Base-by-base conservation (phyloP, 2,329 filamentous ascomycete species). In the Cryphonectria naterciae region DNA sequence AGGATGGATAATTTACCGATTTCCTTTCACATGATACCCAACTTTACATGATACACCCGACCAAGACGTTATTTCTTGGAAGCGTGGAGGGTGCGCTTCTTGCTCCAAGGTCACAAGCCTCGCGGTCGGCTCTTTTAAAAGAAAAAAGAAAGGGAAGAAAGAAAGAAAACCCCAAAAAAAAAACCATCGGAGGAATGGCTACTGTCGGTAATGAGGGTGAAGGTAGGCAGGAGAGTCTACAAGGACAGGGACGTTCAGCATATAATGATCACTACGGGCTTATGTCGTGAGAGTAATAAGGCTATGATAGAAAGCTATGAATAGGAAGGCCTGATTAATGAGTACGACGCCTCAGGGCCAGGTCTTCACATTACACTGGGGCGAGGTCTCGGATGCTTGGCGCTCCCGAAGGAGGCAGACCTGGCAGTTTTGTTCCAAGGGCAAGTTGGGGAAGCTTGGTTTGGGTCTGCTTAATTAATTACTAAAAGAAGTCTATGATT, bases 11-110 rank as follows among this genome's bases (percentile, higher is more conserved):
- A 22, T 13, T 17, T 58, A 32, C 25, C 17, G 35, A 22, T 62
- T 62, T 41, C 22, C 60, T 62, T 62, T 62, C 60, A 62, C 60
- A 62, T 62, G 60, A 62, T 62, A 61, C 32, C 58, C 58, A 32
- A 61, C 19, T 61, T 37, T 37, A 13, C 43, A 61, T 32, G 58
- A 39, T 61, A 62, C 60, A 2, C 46, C 60, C 17, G 58, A 28
- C 17, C 25, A 28, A 56, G 52, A 28, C n/a, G 11, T 56, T 56
- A 25, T 56, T 56, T 25, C 49, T 52, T 17, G 22, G 11, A 15
- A 17, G 52, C 25, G 52, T 15, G 52, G 10, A 56, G 13, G n/a
- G n/a, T 28, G 10, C 13, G 52, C 52, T 28, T 28, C 25, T 25
- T 28, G 28, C n/a, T 25, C n/a, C 52, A 56, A 17, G 11, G 13